Evolutionary conservation across 2,329 filamentous ascomycete genomes (phyloP).

Genomic region (Leptographium galeiforme): DNA sequence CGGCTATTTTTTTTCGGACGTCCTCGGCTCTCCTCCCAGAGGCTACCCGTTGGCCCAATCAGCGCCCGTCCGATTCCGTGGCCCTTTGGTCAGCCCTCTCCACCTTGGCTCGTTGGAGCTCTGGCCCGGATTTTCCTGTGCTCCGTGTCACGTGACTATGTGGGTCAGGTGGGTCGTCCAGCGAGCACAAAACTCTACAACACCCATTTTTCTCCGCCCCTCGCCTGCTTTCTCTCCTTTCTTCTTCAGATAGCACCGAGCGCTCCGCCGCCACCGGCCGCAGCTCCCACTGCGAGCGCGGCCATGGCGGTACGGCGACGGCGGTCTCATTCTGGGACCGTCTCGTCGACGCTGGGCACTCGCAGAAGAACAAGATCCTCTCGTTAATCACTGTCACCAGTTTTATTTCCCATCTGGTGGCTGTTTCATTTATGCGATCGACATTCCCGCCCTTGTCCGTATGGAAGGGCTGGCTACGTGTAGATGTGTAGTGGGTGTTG

Average conservation of each 20-base stretch:
- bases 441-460: conserved; percentile 22
- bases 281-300: conserved; percentile 1
- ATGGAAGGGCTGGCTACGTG: too few relatives aligned
- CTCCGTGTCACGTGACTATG: conserved; percentile 9
- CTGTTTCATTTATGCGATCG: conserved; percentile 47
- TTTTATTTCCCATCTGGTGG: conserved; percentile 27
- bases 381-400: conserved; percentile 44
- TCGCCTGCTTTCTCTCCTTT: conserved; percentile 20
- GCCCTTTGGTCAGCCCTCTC: conserved; percentile 7
- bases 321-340: conserved; percentile 12
- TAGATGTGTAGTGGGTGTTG: too few relatives aligned
- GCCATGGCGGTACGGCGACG: neutral
- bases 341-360: conserved; percentile 16
- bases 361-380: conserved; percentile 36
- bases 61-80: conserved; percentile 9
- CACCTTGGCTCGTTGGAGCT: neutral
- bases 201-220: conserved; percentile 2
- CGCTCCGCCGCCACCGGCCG: conserved; percentile 19
- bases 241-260: conserved; percentile 39
- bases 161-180: neutral
- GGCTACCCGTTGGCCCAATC: conserved; percentile 7
- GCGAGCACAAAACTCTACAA: neutral
- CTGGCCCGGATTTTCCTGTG: conserved; percentile 7
- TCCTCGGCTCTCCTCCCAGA: conserved; percentile 26
- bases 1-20: conserved; percentile 10